Evolutionary conservation across 495 filamentous ascomycete genomes (phyloP).

Genomic region (Extremus antarcticus): DNA sequence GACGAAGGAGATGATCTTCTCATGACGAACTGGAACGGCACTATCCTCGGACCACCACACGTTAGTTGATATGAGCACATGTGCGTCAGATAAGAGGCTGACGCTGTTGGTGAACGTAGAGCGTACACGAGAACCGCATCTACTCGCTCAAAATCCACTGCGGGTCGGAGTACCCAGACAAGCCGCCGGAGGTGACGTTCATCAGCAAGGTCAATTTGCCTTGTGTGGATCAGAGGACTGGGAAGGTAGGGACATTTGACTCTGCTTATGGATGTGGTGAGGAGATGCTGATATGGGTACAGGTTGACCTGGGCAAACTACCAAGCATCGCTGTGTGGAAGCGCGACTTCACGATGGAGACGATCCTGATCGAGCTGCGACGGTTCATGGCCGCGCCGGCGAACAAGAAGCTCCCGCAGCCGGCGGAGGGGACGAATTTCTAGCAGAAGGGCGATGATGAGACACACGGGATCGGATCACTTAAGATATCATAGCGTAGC

Average conservation of each 20-base stretch:
- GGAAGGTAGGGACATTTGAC: slow-evolving; percentile 62
- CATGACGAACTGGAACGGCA: slow-evolving; percentile 98
- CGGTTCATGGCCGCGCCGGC: slow-evolving; percentile 91
- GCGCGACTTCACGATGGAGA: slow-evolving; percentile 85
- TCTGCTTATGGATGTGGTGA: too few species aligned
- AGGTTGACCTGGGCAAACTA: slow-evolving; percentile 78
- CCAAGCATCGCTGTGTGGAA: slow-evolving; percentile 81
- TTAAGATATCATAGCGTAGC: neutral
- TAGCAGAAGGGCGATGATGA: neutral
- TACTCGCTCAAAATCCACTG: slow-evolving; percentile 98
- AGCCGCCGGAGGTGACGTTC: slow-evolving; percentile 80
- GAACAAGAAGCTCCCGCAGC: slow-evolving; percentile 92
- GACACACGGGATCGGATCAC: neutral
- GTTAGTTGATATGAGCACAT: slow-evolving; percentile 40
- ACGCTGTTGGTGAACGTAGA: slow-evolving; percentile 41
- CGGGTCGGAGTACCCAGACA: slow-evolving; percentile 77
- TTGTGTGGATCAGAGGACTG: slow-evolving; percentile 69
- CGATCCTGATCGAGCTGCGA: slow-evolving; percentile 78
- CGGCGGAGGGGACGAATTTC: slow-evolving; percentile 65
- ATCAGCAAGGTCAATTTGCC: slow-evolving; percentile 90
- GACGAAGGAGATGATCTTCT: slow-evolving; percentile 89
- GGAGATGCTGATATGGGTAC: neutral
- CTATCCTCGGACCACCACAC: slow-evolving; percentile 92
- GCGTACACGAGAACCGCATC: slow-evolving; percentile 93
- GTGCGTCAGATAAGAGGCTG: neutral